These are phyloP conservation scores for Peniophora sp. DNA, from an alignment of 1,284 basidiomycete species.

Conservation along the genomic window DNA sequence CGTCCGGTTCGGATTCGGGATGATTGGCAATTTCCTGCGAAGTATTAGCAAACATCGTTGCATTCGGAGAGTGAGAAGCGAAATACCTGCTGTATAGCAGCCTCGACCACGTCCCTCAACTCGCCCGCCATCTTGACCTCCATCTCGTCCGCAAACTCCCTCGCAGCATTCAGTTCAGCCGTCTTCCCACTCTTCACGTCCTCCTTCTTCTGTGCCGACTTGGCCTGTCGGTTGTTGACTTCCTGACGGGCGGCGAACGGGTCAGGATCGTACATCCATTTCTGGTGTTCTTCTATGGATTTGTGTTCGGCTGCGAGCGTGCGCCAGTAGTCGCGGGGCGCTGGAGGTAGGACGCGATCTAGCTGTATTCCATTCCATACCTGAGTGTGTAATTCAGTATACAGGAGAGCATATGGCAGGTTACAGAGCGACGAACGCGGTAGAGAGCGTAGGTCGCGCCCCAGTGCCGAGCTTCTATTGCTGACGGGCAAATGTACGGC, in stretches of 20 bases:
- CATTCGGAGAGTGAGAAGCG: not conserved
- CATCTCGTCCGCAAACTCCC: conserved; percentile 58
- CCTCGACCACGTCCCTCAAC: conserved; percentile 78
- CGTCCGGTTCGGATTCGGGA: conserved; percentile 42
- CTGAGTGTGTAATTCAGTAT: conserved; percentile 27
- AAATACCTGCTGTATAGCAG: conserved; percentile 68
- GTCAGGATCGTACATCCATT: conserved; percentile 83
- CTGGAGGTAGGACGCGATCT: conserved; percentile 71
- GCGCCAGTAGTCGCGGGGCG: conserved; percentile 81
- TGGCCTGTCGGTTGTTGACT: conserved; percentile 59
- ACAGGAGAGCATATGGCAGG: too few relatives aligned
- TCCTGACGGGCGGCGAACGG: conserved; percentile 72
- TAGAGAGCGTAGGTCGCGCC: conserved; percentile 85
- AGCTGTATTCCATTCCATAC: conserved; percentile 78
- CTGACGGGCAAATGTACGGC: conserved; percentile 51
- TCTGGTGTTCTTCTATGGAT: conserved; percentile 56
- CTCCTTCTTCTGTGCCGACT: conserved; percentile 38
- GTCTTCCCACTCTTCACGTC: conserved; percentile 13
- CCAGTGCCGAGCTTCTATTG: conserved; percentile 78
- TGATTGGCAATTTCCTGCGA: conserved; percentile 43
- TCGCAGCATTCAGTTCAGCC: conserved; percentile 11
- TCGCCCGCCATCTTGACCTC: conserved; percentile 82
- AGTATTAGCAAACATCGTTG: not conserved
- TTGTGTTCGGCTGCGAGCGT: conserved; percentile 68
- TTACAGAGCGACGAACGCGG: conserved; percentile 58